A percentile compares a stretch with the other conserved stretches of the same genome.
Conservation (phyloP, 2,329 filamentous ascomycete genomes). For the Hypoxylon sp. region DNA sequence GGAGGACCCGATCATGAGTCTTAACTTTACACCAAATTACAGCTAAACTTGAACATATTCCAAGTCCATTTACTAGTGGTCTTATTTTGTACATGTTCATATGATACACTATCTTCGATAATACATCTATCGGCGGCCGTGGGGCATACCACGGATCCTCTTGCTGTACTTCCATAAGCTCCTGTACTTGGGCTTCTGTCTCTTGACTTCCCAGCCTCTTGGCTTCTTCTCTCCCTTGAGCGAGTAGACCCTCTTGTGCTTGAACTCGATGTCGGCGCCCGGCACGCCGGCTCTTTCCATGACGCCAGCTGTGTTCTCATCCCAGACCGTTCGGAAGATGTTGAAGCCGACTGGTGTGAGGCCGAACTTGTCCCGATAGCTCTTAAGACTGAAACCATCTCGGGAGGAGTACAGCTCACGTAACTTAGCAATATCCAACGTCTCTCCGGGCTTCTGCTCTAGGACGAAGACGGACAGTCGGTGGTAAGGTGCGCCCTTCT, state of each 20-base stretch:
- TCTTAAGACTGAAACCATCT: slow-evolving; percentile 81
- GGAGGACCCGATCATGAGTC: background rate
- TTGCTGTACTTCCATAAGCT: slow-evolving; percentile 76
- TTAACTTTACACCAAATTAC: background rate
- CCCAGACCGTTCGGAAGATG: slow-evolving; percentile 91
- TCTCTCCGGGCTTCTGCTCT: slow-evolving; percentile 77
- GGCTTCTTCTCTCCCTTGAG: slow-evolving; percentile 73
- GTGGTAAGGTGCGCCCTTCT: slow-evolving; percentile 94
- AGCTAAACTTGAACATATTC: slow-evolving; percentile 1
- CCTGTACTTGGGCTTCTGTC: slow-evolving; percentile 75
- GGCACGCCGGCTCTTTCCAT: slow-evolving; percentile 84
- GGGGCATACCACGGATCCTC: slow-evolving; percentile 61
- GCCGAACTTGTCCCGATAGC: slow-evolving; percentile 78
- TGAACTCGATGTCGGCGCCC: slow-evolving; percentile 87
- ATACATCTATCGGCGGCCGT: slow-evolving; percentile 38
- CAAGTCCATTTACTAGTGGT: slow-evolving; percentile 32
- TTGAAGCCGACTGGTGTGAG: slow-evolving; percentile 84
- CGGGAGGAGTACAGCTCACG: slow-evolving; percentile 67
- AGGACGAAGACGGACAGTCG: slow-evolving; percentile 87
- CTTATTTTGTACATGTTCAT: slow-evolving; percentile 43
- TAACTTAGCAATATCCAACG: slow-evolving; percentile 71
- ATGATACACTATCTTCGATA: slow-evolving; percentile 42
- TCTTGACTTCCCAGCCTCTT: slow-evolving; percentile 77
- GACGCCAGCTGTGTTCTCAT: slow-evolving; percentile 86
- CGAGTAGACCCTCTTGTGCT: slow-evolving; percentile 80